phyloP scores from a whole-genome alignment of 2,329 filamentous ascomycete genomes.

The Karstenula rhodostoma region DNA sequence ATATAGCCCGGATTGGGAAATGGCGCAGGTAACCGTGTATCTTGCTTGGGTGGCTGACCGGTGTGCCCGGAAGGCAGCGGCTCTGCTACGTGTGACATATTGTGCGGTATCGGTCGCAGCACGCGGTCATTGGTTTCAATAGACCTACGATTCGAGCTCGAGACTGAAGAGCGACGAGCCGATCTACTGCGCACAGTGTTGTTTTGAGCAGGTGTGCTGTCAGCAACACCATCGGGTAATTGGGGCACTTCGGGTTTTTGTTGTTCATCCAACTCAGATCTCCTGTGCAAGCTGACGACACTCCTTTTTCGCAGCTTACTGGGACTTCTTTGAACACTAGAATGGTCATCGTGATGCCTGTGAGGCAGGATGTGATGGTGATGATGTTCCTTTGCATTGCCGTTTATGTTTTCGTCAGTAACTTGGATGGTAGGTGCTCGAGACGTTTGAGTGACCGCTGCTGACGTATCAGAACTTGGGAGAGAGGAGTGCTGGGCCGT shows the following conservation, averaged over 20 bases:
- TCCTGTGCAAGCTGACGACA: conserved; percentile 46
- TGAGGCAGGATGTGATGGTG: conserved; percentile 44
- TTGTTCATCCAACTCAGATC: conserved; percentile 30
- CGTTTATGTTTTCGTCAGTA: conserved; percentile 66
- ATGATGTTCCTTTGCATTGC: conserved; percentile 46
- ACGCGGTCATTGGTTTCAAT: conserved; percentile 45
- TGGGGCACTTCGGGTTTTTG: conserved; percentile 35
- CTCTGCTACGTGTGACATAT: conserved; percentile 42
- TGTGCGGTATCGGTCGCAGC: conserved; percentile 52
- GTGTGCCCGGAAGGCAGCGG: conserved; percentile 51
- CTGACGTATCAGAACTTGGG: conserved; percentile 36
- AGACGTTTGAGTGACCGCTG: conserved; percentile 37
- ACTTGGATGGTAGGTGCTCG: conserved; percentile 77
- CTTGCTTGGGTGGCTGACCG: conserved; percentile 54
- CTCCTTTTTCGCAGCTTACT: conserved; percentile 52
- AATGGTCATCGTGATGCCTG: conserved; percentile 46
- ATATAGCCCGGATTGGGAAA: conserved; percentile 46
- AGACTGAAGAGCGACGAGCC: conserved; percentile 29
- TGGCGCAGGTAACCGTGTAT: conserved; percentile 53
- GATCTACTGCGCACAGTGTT: conserved; percentile 26
- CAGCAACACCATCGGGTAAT: conserved; percentile 29
- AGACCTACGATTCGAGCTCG: conserved; percentile 36
- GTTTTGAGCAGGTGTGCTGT: conserved; percentile 27
- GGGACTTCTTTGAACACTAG: conserved; percentile 45
- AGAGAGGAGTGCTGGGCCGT: conserved; percentile 34